Conservation (phyloP, 257 asterid genomes). For the Datura wrightii region DNA sequence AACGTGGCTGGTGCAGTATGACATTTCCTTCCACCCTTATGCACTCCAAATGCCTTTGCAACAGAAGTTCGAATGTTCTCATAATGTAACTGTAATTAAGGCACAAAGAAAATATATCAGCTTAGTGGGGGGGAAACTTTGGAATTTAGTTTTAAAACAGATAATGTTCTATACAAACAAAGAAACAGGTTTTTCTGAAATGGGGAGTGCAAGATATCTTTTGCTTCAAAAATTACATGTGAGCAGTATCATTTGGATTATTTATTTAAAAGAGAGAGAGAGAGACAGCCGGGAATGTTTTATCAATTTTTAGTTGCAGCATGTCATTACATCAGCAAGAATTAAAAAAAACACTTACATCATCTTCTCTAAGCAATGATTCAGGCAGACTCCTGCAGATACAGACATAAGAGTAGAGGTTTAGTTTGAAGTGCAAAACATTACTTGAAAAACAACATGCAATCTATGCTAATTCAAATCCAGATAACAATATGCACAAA, state of each 20-base stretch:
- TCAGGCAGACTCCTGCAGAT: conserved; percentile 73
- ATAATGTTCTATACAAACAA: background rate
- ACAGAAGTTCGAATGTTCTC: conserved; percentile 59
- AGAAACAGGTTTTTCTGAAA: background rate
- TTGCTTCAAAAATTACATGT: background rate
- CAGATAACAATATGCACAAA: background rate
- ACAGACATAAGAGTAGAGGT: conserved; percentile 25
- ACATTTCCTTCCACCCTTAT: conserved; percentile 35
- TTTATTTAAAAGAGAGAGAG: background rate
- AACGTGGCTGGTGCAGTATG: conserved; percentile 38
- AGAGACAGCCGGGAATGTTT: background rate
- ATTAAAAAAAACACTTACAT: conserved; percentile 54
- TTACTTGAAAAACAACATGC: background rate
- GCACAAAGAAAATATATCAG: conserved; percentile 10
- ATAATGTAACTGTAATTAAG: conserved; percentile 55
- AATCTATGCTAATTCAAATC: background rate
- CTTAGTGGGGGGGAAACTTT: conserved; percentile 20
- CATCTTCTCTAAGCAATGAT: conserved; percentile 73
- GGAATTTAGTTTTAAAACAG: conserved; percentile 15
- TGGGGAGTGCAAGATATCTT: conserved; percentile 3
- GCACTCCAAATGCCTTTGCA: conserved; percentile 59
- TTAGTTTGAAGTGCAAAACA: conserved; percentile 30
- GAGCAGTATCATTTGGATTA: background rate
- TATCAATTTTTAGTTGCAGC: background rate
- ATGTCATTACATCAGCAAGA: conserved; percentile 1